Evolutionary conservation across 345 rosid genomes (phyloP), one percentile per base, ranked within the genome.

Genomic region (Pistacia atlantica): DNA sequence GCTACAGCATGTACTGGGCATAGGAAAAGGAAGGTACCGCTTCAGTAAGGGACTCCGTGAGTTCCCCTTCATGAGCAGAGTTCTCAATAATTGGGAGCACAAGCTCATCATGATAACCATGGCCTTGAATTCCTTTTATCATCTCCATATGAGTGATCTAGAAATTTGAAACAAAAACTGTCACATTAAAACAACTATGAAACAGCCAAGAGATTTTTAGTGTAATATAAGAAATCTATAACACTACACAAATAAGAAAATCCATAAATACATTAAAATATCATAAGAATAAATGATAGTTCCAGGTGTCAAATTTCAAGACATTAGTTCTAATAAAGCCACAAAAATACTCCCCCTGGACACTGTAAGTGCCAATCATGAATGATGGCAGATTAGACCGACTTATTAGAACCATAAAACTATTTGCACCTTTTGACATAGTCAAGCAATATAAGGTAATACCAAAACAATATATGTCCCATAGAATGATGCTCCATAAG

Each of bases 71-170:
- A 59, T 78, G 82, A 61, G 89, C 84, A 55, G 86, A 76, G 64
- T 86, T 84, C 83, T 86, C 87, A 78, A 84, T 86, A 51, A 86
- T 84, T 22, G 86, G 89, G 57, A 86, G 80, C 49, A 84, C 86
- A 78, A 86, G 89, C 68, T 86, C 89, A 67, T 86, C 87, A 76
- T 78, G 75, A 54, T 84, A 84, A 33, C 81, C 80, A 78, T 86
- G 86, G 57, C 86, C 89, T 77, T 80, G 69, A 48, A 86, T 84
- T 80, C 89, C 89, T 80, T 86, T 86, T 48, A 86, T 86, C 89
- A 84, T 80, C 80, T 86, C 89, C 89, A 86, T 84, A 67, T 84
- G 84, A 42, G 86, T 80, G 51, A 84, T 80, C 87, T 82, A 22
- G 16, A 55, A 72, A 11, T 64, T 49, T 63, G 4, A 25, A 25